Evolutionary conservation across 2,329 filamentous ascomycete species (phyloP), one percentile per base, ranked within the genome.

Genomic region (Aplosporella prunicola): DNA sequence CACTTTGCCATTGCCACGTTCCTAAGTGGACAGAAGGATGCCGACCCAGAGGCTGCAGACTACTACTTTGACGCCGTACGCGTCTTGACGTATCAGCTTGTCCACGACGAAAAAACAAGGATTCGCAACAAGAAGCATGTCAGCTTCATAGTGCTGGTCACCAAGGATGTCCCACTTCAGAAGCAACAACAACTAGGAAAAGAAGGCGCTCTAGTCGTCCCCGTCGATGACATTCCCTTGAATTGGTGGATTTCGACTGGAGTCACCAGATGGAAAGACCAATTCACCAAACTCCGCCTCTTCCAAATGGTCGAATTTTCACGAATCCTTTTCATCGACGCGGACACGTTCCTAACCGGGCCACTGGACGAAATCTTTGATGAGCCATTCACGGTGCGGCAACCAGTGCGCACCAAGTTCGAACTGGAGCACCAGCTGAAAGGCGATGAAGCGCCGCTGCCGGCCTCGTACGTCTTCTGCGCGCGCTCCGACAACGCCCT

Each of bases 291-390:
- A 47, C 53, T 68, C 11, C 56, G 61, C 9, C 43, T 66, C 5
- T 58, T 66, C 28, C 51, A 63, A 38, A 51, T 63, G 51, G 58
- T 55, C 4, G 45, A 66, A 34, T 68, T 59, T 46, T 52, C 60
- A 9, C 54, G 60, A 5, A 44, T 67, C 17, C 51, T 64, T n/a
- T 66, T 64, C 45, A 48, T 67, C 43, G 64, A 68, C 42, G 57
- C 61, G 16, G 65, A 68, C 45, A 63, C 55, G 8, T 39, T 65
- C 13, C 43, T 67, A 24, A 56, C 50, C 3, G 40, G 45, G 3
- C 53, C 47, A 1, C 45, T 67, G 9, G 61, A 65, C 41, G 49
- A 43, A 9, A 57, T 64, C 14, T 67, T 67, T 43, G 47, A 56
- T 15, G 57, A 59, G 10, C 40, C 44, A 9, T 47, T 43, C 7